phyloP scores from a whole-genome alignment of 2,329 filamentous ascomycete species.

The Fusarium chuoi region DNA sequence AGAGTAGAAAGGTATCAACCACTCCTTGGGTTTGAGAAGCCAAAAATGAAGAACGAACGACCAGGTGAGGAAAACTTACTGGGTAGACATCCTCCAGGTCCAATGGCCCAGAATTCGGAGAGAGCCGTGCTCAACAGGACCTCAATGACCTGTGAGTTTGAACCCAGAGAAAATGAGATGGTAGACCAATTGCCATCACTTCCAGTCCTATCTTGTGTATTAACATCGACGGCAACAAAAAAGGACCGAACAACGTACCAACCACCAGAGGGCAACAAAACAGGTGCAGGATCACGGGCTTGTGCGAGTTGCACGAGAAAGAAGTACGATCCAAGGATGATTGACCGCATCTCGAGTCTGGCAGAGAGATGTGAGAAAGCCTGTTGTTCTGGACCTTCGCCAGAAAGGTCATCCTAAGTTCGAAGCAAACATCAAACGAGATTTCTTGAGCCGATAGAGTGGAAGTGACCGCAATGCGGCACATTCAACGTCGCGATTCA shows the following conservation, averaged over 20 bases:
- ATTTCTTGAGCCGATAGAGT: conserved; percentile 1
- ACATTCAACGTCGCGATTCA: conserved; percentile 4
- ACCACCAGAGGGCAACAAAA: conserved; percentile 33
- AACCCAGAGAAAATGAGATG: conserved; percentile 65
- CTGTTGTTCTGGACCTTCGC: not conserved
- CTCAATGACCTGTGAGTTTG: conserved; percentile 49
- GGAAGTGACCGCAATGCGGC: conserved; percentile 13
- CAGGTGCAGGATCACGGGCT: conserved; percentile 32
- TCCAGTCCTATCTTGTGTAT: conserved; percentile 60
- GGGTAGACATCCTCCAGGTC: conserved; percentile 64
- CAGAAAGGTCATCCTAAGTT: not conserved
- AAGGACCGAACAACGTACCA: conserved; percentile 27
- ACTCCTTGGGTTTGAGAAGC: not conserved
- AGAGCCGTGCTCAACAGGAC: conserved; percentile 71
- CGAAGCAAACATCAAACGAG: conserved; percentile 7
- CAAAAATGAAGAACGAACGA: not conserved
- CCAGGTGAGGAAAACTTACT: conserved; percentile 51
- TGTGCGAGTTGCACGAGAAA: conserved; percentile 29
- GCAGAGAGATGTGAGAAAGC: not conserved
- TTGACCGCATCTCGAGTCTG: conserved; percentile 27
- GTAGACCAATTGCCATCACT: conserved; percentile 79
- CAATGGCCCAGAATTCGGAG: conserved; percentile 77
- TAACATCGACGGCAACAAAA: not conserved
- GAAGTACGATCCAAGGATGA: conserved; percentile 25
- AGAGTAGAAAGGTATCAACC: not conserved